Conservation (phyloP, 257 asterid species). For the Solanum sejunctum region DNA sequence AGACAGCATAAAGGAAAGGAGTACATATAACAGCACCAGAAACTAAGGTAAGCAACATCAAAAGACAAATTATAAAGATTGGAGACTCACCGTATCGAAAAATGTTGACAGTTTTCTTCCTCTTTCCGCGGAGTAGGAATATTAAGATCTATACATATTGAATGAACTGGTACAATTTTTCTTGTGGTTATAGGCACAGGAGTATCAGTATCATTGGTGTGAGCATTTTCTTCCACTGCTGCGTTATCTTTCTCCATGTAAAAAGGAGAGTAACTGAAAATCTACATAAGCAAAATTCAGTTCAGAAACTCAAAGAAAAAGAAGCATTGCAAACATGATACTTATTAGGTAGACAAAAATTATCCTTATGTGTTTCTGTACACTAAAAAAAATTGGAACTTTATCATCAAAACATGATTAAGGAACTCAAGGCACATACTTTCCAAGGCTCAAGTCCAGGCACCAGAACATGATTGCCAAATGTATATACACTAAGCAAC, state of each 20-base stretch:
- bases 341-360: not conserved
- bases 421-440: not conserved
- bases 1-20: not conserved
- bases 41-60: not conserved
- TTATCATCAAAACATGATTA: not conserved
- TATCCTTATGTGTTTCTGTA: not conserved
- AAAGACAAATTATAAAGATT: not conserved
- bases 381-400: not conserved
- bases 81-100: slow-evolving; percentile 61
- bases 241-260: slow-evolving; percentile 32
- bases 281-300: not conserved
- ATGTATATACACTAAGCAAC: not conserved
- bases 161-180: slow-evolving; percentile 33
- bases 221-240: slow-evolving; percentile 9
- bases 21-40: not conserved
- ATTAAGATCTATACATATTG: slow-evolving; percentile 44
- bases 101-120: slow-evolving; percentile 31
- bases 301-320: not conserved
- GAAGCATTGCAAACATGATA: not conserved
- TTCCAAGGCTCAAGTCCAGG: not conserved
- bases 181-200: slow-evolving; percentile 27
- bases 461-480: not conserved
- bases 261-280: slow-evolving; percentile 8
- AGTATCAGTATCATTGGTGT: slow-evolving; percentile 8
- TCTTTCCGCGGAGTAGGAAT: slow-evolving; percentile 20